Base-by-base conservation (phyloP, 2,329 filamentous ascomycete species). In the Colletotrichum liriopes region DNA sequence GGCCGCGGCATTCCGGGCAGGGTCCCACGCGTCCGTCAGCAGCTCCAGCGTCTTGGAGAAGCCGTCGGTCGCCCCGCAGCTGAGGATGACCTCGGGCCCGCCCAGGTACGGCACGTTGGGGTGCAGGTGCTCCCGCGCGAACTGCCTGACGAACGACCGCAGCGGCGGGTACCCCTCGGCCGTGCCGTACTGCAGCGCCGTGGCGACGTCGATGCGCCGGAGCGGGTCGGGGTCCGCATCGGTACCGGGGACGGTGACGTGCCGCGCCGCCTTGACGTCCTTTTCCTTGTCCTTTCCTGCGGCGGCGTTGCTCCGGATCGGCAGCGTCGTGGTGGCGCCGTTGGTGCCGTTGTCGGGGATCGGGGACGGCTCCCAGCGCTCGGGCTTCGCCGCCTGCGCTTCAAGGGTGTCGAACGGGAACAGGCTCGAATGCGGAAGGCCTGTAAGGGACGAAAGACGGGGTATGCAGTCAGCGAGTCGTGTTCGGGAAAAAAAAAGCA, bases 371-470 rank as follows among this genome's bases (percentile, higher is more conserved):
- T 89, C 87, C 87, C 93, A 96, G 81, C 95, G 90, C 74, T 93
- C 86, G 9, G 94, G 92, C 73, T 90, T 89, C 41, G 94, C 94
- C 73, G 93, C 90, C 75, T 93, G 91, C 51, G 95, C 94, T 82
- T 97, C 94, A 74, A 98, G 90, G 0, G 94, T 96, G 77, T 98
- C 95, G 82, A 93, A 98, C 11, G 95, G 95, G 79, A 98, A 98
- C 83, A 94, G 94, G 70, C 89, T 88, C 49, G 92, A 86, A 81
- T 96, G 92, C 20, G 95, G 95, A 29, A 97, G 89, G 72, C 94
- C 94, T 95, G 74, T 9, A 39, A 29, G 14, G 5, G 14, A 59
- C 5, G n/a, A n/a, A n/a, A 23, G 51, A 35, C 18, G 5, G n/a
- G 54, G 35, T 35, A 39, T 58, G 54, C 35, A 26, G 54, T 58